These are phyloP conservation scores for Cucurbita ficifolia DNA, from an alignment of 306 rosid species.

Conservation along the genomic window DNA sequence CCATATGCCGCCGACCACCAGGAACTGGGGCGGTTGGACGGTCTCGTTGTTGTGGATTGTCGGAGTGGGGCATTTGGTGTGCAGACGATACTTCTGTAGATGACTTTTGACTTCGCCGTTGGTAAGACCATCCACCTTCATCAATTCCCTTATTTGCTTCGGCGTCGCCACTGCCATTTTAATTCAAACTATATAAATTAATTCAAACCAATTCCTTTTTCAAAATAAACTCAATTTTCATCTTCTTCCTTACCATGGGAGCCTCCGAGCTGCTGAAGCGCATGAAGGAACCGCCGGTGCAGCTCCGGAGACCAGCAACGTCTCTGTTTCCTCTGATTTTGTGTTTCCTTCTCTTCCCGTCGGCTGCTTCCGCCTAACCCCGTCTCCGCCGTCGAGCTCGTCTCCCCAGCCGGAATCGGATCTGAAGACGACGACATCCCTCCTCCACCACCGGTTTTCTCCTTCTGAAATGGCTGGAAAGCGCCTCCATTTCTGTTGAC, in stretches of 20 bases:
- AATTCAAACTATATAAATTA: background rate
- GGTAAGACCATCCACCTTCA: slow-evolving; percentile 95
- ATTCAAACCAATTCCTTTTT: background rate
- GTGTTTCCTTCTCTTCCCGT: slow-evolving; percentile 53
- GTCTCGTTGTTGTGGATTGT: slow-evolving; percentile 26
- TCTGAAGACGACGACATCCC: slow-evolving; percentile 11
- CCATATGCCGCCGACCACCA: slow-evolving; percentile 76
- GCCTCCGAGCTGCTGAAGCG: slow-evolving; percentile 88
- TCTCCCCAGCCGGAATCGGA: slow-evolving; percentile 25
- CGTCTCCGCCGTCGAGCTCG: slow-evolving; percentile 40
- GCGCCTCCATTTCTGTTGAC: slow-evolving; percentile 66
- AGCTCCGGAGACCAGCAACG: slow-evolving; percentile 87
- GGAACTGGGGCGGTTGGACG: slow-evolving; percentile 46
- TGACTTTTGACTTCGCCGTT: slow-evolving; percentile 96
- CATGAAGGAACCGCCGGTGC: slow-evolving; percentile 62
- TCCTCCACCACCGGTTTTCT: slow-evolving; percentile 15
- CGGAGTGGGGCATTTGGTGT: slow-evolving; percentile 60
- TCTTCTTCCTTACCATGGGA: slow-evolving; percentile 37
- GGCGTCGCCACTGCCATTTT: slow-evolving; percentile 60
- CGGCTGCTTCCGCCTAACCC: slow-evolving; percentile 19
- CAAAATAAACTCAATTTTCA: background rate
- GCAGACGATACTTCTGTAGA: slow-evolving; percentile 85
- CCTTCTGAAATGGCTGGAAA: slow-evolving; percentile 71
- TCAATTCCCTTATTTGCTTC: slow-evolving; percentile 74
- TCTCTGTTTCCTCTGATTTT: slow-evolving; percentile 55